phyloP scores from a whole-genome alignment of 805 yeast species.

The Wickerhamiella domercqiae region DNA sequence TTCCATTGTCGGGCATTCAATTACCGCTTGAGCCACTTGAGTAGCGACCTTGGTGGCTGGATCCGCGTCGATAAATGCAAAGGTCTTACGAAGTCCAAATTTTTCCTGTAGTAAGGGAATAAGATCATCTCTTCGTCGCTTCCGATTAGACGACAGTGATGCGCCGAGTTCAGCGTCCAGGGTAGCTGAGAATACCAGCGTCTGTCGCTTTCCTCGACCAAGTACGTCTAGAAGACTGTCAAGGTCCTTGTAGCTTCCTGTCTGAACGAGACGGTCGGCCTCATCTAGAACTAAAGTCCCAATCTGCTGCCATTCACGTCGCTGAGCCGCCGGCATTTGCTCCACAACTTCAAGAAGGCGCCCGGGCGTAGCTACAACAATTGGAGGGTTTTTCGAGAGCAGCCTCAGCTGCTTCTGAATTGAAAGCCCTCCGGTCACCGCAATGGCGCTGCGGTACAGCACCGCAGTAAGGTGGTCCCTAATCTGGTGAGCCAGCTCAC shows the following conservation, averaged over 20 bases:
- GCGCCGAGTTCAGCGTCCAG: conserved; percentile 70
- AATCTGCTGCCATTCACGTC: conserved; percentile 28
- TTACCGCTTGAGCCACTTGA: conserved; percentile 64
- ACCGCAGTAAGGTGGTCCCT: conserved; percentile 49
- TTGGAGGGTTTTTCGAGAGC: conserved; percentile 49
- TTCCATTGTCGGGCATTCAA: conserved; percentile 82
- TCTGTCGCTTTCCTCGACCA: conserved; percentile 49
- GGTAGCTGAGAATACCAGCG: conserved; percentile 90
- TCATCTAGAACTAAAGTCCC: conserved; percentile 68
- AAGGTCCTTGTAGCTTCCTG: conserved; percentile 90
- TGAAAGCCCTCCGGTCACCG: conserved; percentile 89
- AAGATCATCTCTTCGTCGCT: conserved; percentile 33
- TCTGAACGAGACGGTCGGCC: conserved; percentile 88
- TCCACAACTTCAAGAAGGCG: conserved; percentile 62
- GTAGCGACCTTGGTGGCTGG: conserved; percentile 69
- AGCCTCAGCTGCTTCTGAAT: conserved; percentile 85
- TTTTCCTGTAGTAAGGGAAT: conserved; percentile 50
- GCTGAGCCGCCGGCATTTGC: conserved; percentile 27
- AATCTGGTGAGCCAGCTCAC: conserved; percentile 94
- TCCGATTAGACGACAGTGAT: conserved; percentile 39
- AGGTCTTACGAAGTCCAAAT: conserved; percentile 53
- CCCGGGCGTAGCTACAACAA: conserved; percentile 92
- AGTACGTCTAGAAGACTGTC: conserved; percentile 62
- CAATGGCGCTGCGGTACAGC: conserved; percentile 33
- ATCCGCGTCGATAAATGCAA: conserved; percentile 66